phyloP scores from a whole-genome alignment of 1,284 basidiomycete genomes.

The Coniferiporia sulphurascens region DNA sequence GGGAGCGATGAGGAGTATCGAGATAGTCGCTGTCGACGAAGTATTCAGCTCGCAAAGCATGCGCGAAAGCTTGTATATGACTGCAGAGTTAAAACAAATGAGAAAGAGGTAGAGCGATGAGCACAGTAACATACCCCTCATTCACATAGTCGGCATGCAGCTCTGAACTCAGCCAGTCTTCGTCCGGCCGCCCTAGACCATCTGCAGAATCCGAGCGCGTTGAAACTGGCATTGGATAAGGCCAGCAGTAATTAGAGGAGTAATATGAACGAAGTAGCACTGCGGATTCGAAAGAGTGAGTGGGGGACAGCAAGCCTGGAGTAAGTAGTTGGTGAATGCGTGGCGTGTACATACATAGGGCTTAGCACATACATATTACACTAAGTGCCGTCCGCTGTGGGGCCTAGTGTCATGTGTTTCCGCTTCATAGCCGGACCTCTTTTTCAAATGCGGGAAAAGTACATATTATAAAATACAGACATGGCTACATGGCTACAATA shows the following conservation, averaged over 20 bases:
- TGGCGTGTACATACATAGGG: too few relatives aligned
- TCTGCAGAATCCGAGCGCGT: background rate
- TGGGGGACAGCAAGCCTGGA: background rate
- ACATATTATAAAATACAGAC: background rate
- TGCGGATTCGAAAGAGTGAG: background rate
- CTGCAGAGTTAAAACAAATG: slow-evolving; percentile 32
- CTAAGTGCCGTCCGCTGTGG: too few relatives aligned
- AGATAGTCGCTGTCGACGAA: slow-evolving; percentile 39
- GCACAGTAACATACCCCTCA: slow-evolving; percentile 50
- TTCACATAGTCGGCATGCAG: slow-evolving; percentile 54
- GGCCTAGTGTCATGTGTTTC: background rate
- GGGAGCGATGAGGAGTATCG: slow-evolving; percentile 30
- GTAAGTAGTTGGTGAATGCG: too few relatives aligned
- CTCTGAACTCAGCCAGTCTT: slow-evolving; percentile 28
- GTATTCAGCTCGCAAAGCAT: slow-evolving; percentile 62
- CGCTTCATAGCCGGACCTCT: too few relatives aligned
- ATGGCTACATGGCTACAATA: background rate
- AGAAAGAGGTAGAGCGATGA: background rate
- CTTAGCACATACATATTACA: too few relatives aligned
- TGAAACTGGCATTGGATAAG: background rate
- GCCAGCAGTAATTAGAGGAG: background rate
- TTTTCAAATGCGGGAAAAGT: too few relatives aligned
- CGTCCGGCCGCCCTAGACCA: background rate
- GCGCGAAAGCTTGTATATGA: slow-evolving; percentile 67
- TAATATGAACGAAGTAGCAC: background rate